Percentiles rank a stretch among this genome's conserved stretches.
These are phyloP conservation scores for Fusarium incarnatum DNA, from an alignment of 2,329 filamentous ascomycete species.

Conservation along the genomic window DNA sequence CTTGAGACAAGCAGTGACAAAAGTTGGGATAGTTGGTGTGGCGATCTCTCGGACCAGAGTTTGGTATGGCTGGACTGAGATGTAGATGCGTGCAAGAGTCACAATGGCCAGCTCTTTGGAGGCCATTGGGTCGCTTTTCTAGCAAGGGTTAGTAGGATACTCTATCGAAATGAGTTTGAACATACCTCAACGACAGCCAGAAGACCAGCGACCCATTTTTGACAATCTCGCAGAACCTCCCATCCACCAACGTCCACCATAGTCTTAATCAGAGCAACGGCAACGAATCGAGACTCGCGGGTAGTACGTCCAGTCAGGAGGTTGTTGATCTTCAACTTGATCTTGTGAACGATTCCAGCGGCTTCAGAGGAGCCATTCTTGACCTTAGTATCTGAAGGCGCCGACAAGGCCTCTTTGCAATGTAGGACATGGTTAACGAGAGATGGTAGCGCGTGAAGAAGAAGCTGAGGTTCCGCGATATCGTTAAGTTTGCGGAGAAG, in stretches of 20 bases:
- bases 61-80: slow-evolving; percentile 82
- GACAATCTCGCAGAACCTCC: slow-evolving; percentile 79
- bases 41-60: slow-evolving; percentile 89
- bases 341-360: slow-evolving; percentile 79
- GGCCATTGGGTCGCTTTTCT: slow-evolving; percentile 82
- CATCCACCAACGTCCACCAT: slow-evolving; percentile 85
- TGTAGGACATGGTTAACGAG: slow-evolving; percentile 71
- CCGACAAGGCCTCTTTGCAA: slow-evolving; percentile 71
- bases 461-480: slow-evolving; percentile 78
- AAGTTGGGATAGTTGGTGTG: slow-evolving; percentile 81
- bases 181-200: slow-evolving; percentile 78
- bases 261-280: slow-evolving; percentile 82
- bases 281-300: slow-evolving; percentile 80
- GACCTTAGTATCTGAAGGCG: slow-evolving; percentile 68
- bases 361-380: slow-evolving; percentile 73
- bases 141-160: slow-evolving; percentile 32
- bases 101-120: slow-evolving; percentile 83
- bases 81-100: slow-evolving; percentile 84
- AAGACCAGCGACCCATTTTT: slow-evolving; percentile 82
- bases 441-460: slow-evolving; percentile 78
- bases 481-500: slow-evolving; percentile 78
- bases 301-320: slow-evolving; percentile 79
- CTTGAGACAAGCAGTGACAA: slow-evolving; percentile 78
- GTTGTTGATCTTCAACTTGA: slow-evolving; percentile 81
- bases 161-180: not conserved